Evolutionary conservation across 768 basidiomycete genomes (phyloP).

Genomic region (Pisolithus albus): DNA sequence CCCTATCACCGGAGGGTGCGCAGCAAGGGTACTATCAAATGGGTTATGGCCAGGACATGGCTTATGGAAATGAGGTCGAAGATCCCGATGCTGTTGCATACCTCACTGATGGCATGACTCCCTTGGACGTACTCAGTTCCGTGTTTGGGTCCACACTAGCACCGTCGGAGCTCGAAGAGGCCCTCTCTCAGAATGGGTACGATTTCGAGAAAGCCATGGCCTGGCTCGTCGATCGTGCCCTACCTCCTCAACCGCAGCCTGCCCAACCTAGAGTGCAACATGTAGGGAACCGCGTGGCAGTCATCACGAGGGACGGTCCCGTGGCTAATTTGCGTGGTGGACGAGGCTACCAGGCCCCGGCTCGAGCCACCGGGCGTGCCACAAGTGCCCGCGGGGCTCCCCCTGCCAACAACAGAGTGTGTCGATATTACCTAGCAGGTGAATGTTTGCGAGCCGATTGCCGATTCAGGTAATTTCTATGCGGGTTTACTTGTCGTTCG

Average conservation of each 20-base stretch:
- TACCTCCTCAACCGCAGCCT: conserved; percentile 38
- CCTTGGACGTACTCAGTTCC: conserved; percentile 90
- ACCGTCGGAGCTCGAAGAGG: conserved; percentile 89
- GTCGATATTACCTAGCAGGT: conserved; percentile 93
- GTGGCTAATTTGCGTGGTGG: conserved; percentile 34
- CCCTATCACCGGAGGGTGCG: conserved; percentile 44
- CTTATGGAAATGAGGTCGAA: conserved; percentile 26
- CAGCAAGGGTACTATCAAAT: conserved; percentile 22
- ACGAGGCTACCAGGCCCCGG: conserved; percentile 27
- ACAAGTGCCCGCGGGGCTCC: conserved; percentile 31
- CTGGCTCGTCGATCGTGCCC: conserved; percentile 76
- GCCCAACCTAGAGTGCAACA: conserved; percentile 44
- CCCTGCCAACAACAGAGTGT: conserved; percentile 69
- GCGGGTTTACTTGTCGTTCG: background rate
- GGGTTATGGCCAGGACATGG: conserved; percentile 27
- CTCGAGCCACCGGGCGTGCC: conserved; percentile 16
- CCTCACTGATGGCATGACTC: conserved; percentile 91
- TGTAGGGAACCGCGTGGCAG: conserved; percentile 60
- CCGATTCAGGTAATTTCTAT: conserved; percentile 76
- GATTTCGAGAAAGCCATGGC: conserved; percentile 97
- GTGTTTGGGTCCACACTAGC: conserved; percentile 90
- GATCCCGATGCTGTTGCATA: conserved; percentile 50
- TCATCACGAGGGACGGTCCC: conserved; percentile 53
- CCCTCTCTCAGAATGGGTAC: conserved; percentile 78
- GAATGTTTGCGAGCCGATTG: conserved; percentile 96